These are phyloP conservation scores for Panaeolus papilionaceus DNA, from an alignment of 768 basidiomycete genomes.

Conservation along the genomic window DNA sequence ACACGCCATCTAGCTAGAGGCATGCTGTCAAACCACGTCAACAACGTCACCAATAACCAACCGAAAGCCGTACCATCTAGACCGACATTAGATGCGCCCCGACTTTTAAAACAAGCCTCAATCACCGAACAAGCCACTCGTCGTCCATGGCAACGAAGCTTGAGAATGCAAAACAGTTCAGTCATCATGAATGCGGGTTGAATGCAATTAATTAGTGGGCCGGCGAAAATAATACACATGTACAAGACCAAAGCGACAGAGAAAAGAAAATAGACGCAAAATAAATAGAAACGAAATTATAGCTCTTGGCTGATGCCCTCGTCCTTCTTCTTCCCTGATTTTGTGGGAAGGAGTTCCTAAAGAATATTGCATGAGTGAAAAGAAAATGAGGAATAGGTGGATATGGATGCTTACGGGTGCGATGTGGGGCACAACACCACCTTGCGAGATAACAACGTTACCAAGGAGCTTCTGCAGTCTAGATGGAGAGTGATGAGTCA, in stretches of 20 bases:
- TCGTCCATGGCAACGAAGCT: no score
- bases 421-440: slow-evolving; percentile 91
- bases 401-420: slow-evolving; percentile 40
- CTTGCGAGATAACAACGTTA: slow-evolving; percentile 92
- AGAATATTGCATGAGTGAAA: slow-evolving; percentile 9
- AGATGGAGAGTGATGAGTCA: not conserved
- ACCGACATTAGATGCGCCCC: no score
- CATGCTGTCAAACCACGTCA: no score
- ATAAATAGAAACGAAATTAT: slow-evolving; percentile 9
- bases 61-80: no score
- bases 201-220: slow-evolving; percentile 11
- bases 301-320: slow-evolving; percentile 28
- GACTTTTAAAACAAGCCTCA: no score
- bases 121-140: no score
- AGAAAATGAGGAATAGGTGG: slow-evolving; percentile 12
- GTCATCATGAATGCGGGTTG: not conserved
- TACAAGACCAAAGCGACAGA: slow-evolving; percentile 10
- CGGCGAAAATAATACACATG: slow-evolving; percentile 12
- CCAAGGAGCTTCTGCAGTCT: slow-evolving; percentile 77
- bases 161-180: not conserved
- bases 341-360: slow-evolving; percentile 49
- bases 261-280: not conserved
- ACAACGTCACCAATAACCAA: no score
- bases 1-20: no score
- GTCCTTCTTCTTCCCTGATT: slow-evolving; percentile 50